These are phyloP conservation scores for Hapsidospora chrysogenum DNA, from an alignment of 495 filamentous ascomycete species.

Conservation along the genomic window DNA sequence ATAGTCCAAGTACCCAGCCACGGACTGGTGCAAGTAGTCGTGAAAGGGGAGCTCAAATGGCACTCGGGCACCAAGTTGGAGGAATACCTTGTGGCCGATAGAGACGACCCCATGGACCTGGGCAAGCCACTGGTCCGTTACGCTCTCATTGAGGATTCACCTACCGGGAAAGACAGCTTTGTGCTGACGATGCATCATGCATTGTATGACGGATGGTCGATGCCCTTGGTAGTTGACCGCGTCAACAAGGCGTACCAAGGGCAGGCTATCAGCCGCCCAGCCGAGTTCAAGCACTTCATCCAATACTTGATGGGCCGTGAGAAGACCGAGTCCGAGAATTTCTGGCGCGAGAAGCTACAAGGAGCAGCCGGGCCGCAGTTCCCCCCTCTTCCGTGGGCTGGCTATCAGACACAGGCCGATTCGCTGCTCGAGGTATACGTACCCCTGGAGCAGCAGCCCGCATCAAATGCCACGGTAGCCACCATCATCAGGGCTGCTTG, in stretches of 20 bases:
- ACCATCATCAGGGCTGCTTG: conserved; percentile 46
- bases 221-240: conserved; percentile 36
- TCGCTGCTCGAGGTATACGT: conserved; percentile 34
- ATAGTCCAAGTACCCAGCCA: conserved; percentile 35
- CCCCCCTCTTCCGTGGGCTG: conserved; percentile 34
- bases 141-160: conserved; percentile 27
- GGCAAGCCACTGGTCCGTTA: conserved; percentile 38
- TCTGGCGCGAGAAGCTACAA: conserved; percentile 26
- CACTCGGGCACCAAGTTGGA: conserved; percentile 23
- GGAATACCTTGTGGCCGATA: conserved; percentile 24
- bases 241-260: conserved; percentile 25
- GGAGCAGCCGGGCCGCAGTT: conserved; percentile 39
- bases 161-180: conserved; percentile 20
- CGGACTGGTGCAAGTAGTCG: conserved; percentile 41
- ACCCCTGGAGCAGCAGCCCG: conserved; percentile 16
- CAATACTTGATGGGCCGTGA: conserved; percentile 21
- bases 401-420: conserved; percentile 36
- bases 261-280: conserved; percentile 21
- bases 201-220: conserved; percentile 53
- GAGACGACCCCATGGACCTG: conserved; percentile 31
- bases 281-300: conserved; percentile 28
- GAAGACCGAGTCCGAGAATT: conserved; percentile 14
- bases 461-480: conserved; percentile 32
- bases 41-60: conserved; percentile 34
- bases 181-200: conserved; percentile 51